phyloP scores from a whole-genome alignment of 768 basidiomycete species.

The Dentipellis sp. region DNA sequence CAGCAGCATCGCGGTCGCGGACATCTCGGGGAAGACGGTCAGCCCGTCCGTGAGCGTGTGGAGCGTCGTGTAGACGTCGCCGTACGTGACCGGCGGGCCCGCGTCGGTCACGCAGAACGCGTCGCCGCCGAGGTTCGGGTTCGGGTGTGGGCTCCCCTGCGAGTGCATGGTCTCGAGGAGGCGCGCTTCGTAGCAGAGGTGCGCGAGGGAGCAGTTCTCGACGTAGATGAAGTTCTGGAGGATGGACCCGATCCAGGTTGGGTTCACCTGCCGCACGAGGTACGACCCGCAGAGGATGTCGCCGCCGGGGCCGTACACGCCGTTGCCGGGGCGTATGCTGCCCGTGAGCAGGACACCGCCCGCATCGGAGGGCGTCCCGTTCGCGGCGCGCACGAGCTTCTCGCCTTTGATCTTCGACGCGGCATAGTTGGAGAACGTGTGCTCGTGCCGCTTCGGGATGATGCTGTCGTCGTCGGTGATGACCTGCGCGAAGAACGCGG shows the following conservation, averaged over 20 bases:
- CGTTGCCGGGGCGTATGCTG: slow-evolving; percentile 71
- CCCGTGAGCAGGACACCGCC: slow-evolving; percentile 50
- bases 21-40: slow-evolving; percentile 43
- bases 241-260: slow-evolving; percentile 49
- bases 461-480: slow-evolving; percentile 50
- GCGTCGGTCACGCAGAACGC: slow-evolving; percentile 60
- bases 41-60: slow-evolving; percentile 48
- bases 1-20: slow-evolving; percentile 56
- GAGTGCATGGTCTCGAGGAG: slow-evolving; percentile 39
- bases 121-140: slow-evolving; percentile 71
- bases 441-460: slow-evolving; percentile 42
- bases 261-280: slow-evolving; percentile 48
- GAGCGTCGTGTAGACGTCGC: slow-evolving; percentile 51
- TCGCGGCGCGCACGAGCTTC: slow-evolving; percentile 31
- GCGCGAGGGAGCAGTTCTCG: slow-evolving; percentile 67
- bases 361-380: slow-evolving; percentile 26
- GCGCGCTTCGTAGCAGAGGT: slow-evolving; percentile 64
- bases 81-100: slow-evolving; percentile 50
- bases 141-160: slow-evolving; percentile 35
- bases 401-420: slow-evolving; percentile 57
- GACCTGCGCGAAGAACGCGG: slow-evolving; percentile 49
- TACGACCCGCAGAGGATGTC: slow-evolving; percentile 61
- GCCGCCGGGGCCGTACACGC: slow-evolving; percentile 66
- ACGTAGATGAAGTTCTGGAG: slow-evolving; percentile 64
- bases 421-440: slow-evolving; percentile 77